phyloP scores from a whole-genome alignment of 2,329 filamentous ascomycete species.

The Diaporthe vexans region DNA sequence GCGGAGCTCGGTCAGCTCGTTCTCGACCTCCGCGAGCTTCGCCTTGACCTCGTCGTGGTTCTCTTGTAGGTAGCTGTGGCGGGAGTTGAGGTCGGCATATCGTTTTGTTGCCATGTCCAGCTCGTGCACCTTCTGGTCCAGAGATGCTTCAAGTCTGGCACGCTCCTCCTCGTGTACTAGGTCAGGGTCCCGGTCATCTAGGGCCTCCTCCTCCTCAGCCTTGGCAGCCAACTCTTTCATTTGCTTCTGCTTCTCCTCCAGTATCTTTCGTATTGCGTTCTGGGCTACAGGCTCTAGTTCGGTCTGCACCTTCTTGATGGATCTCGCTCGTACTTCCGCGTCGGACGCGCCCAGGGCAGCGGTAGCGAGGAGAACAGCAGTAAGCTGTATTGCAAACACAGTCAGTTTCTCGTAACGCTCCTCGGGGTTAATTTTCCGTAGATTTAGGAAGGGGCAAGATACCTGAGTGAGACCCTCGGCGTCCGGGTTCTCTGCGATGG shows the following conservation, averaged over 20 bases:
- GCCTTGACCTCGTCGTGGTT: conserved; percentile 76
- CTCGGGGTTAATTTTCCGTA: neutral
- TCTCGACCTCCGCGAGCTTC: conserved; percentile 70
- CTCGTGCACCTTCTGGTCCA: conserved; percentile 40
- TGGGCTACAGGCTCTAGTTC: conserved; percentile 54
- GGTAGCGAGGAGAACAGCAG: conserved; percentile 49
- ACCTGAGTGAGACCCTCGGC: conserved; percentile 68
- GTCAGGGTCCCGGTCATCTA: conserved; percentile 62
- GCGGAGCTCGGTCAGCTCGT: conserved; percentile 65
- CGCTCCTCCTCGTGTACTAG: conserved; percentile 71
- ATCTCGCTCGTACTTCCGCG: conserved; percentile 44
- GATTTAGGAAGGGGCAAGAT: conserved; percentile 41
- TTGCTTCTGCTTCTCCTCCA: conserved; percentile 61
- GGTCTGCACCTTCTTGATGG: conserved; percentile 51
- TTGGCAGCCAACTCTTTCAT: conserved; percentile 52
- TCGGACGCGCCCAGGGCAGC: conserved; percentile 50
- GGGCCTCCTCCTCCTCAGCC: conserved; percentile 42
- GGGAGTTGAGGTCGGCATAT: conserved; percentile 70
- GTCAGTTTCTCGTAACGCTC: conserved; percentile 10
- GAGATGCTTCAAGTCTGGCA: conserved; percentile 62
- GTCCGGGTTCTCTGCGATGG: conserved; percentile 70
- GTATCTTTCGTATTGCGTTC: conserved; percentile 62
- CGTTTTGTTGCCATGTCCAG: conserved; percentile 68
- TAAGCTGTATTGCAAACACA: conserved; percentile 41
- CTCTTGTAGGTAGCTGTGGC: conserved; percentile 71